Base-by-base conservation (phyloP, 1,284 basidiomycete genomes). In the Melampsora americana region DNA sequence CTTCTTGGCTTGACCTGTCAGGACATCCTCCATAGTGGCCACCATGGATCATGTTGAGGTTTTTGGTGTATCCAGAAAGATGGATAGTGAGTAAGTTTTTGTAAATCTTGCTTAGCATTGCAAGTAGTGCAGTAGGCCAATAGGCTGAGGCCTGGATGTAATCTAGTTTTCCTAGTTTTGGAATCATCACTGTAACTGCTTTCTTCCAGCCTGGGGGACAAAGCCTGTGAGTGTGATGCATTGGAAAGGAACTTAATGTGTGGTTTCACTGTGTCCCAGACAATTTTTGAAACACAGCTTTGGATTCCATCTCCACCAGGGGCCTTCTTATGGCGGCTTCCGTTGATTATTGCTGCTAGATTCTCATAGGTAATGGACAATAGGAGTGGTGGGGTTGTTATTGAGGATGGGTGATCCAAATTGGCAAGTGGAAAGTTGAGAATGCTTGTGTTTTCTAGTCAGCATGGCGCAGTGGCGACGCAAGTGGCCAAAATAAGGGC, bases 181-280 rank as follows among this genome's bases (percentile, higher is more conserved):
- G 69, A 32, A 71, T 71, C 39, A 71, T 71, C 18, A 61, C 39
- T 1, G 69, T 71, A 6, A 46, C 30, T 16, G 59, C 69, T 5
- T 28, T 32, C 26, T 71, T 71, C 69, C 69, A 71, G 20, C 28
- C 2, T 3, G 1, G 5, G 69, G 69, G 69, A 62, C 46, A 3
- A 6, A 1, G 2, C 70, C 59, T 4, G n/a, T n/a, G 5, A 7
- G 1, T 0, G 39, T 64, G 23, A 71, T 12, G 39, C 9, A 23
- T 0, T 53, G 23, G 12, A 3, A 11, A 5, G 48, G 35, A 30
- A 69, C 9, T n/a, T 14, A 1, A 5, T 16, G 5, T 12, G 50
- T 9, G 20, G 59, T n/a, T 32, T 32, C 20, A 20, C 28, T 4
- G 0, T 50, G 59, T 20, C 30, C 20, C 26, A 59, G 28, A 35